Evolutionary conservation across 1,139 yeast species (phyloP).

Genomic region (Sugiyamaella sp.): DNA sequence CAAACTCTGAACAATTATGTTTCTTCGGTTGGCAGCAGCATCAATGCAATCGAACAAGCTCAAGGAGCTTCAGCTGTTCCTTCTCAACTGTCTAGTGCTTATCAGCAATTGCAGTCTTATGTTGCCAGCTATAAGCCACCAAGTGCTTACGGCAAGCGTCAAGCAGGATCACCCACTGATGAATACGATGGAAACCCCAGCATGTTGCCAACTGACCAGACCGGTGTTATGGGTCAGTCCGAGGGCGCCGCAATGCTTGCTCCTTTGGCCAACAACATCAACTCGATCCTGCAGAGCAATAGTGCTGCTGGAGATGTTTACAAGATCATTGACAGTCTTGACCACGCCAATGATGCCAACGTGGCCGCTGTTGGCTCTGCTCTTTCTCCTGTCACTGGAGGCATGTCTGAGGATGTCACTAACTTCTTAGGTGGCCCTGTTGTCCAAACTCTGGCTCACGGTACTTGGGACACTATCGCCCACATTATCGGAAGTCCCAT

Average conservation of each 20-base stretch:
- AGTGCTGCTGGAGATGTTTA: constrained; percentile 18
- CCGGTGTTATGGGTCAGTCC: constrained; percentile 13
- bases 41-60: constrained; percentile 6
- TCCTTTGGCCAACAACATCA: constrained; percentile 19
- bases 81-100: not conserved
- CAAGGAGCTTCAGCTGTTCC: constrained; percentile 2
- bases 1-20: constrained; percentile 5
- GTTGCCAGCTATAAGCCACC: constrained; percentile 10
- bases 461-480: constrained; percentile 21
- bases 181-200: not conserved
- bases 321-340: constrained; percentile 19
- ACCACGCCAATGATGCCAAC: constrained; percentile 20
- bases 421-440: constrained; percentile 25
- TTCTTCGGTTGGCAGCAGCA: constrained; percentile 3
- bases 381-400: constrained; percentile 15
- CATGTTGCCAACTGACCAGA: constrained; percentile 6
- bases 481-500: constrained; percentile 21
- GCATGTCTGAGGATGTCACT: constrained; percentile 19
- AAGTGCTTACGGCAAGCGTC: constrained; percentile 3
- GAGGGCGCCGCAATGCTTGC: constrained; percentile 22
- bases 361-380: constrained; percentile 16
- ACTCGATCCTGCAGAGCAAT: constrained; percentile 13
- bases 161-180: constrained; percentile 2
- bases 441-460: constrained; percentile 27
- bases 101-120: not conserved